A percentile compares a stretch with the other conserved stretches of the same genome.
These are phyloP conservation scores for Pyrus communis DNA, from an alignment of 306 rosid species.

Conservation along the genomic window DNA sequence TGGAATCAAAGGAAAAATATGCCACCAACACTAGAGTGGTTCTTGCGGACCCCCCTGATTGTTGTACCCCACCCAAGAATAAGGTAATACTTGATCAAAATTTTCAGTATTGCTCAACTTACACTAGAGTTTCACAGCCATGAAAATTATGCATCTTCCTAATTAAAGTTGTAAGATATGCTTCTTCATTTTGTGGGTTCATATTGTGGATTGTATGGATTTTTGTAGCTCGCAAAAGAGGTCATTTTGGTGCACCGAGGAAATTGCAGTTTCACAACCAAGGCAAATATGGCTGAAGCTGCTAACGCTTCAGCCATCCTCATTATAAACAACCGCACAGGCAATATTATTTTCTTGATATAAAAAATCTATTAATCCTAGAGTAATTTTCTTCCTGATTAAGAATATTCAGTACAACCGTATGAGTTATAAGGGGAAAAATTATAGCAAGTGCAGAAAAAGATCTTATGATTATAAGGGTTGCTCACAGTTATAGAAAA, in stretches of 20 bases:
- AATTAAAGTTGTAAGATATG: conserved; percentile 11
- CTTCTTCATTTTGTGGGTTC: conserved; percentile 14
- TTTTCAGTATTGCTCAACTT: background rate
- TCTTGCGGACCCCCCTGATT: conserved; percentile 97
- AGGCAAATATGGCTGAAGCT: conserved; percentile 83
- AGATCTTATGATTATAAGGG: background rate
- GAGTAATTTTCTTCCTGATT: background rate
- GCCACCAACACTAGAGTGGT: conserved; percentile 84
- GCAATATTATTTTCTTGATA: conserved; percentile 31
- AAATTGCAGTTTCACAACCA: conserved; percentile 84
- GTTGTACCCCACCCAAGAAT: conserved; percentile 54
- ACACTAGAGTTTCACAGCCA: background rate
- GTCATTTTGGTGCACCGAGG: conserved; percentile 88
- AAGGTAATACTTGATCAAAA: conserved; percentile 38
- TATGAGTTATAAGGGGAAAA: background rate
- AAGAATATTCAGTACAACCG: background rate
- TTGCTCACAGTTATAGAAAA: background rate
- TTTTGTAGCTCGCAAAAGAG: conserved; percentile 69
- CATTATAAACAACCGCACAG: conserved; percentile 73
- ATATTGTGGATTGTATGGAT: conserved; percentile 28
- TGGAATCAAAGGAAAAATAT: conserved; percentile 84
- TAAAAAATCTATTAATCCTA: background rate
- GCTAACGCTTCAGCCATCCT: conserved; percentile 91
- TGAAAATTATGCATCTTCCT: conserved; percentile 11
- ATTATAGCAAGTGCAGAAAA: background rate